phyloP scores from a whole-genome alignment of 106 monocot genomes.

The Ottelia alismoides region DNA sequence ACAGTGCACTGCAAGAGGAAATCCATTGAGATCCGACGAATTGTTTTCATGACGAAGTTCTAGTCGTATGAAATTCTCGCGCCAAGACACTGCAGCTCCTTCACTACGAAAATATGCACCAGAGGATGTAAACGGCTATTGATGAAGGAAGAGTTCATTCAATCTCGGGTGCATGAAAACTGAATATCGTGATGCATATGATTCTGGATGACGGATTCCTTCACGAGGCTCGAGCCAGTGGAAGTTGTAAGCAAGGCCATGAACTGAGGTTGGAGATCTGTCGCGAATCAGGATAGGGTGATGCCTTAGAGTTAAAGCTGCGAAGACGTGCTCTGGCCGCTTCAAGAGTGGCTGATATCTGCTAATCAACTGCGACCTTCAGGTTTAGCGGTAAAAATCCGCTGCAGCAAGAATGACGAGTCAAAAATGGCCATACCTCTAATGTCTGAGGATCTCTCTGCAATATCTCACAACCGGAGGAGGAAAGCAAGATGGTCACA shows the following conservation, averaged over 20 bases:
- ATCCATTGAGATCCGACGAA: too few species aligned
- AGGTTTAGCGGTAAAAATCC: background rate
- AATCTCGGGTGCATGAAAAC: background rate
- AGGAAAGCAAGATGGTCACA: slow-evolving; percentile 24
- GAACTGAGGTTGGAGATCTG: slow-evolving; percentile 47
- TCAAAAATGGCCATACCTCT: slow-evolving; percentile 14
- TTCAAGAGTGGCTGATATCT: slow-evolving; percentile 25
- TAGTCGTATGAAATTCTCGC: too few species aligned
- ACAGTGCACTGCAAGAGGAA: slow-evolving; percentile 12
- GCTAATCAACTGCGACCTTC: background rate
- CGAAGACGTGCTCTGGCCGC: slow-evolving; percentile 15
- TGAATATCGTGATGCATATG: slow-evolving; percentile 43
- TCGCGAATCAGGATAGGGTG: slow-evolving; percentile 39
- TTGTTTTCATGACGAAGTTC: too few species aligned
- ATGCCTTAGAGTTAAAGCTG: slow-evolving; percentile 28
- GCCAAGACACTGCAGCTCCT: slow-evolving; percentile 34
- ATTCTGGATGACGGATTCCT: slow-evolving; percentile 40
- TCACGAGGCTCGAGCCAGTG: slow-evolving; percentile 24
- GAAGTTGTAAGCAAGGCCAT: slow-evolving; percentile 40
- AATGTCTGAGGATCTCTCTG: slow-evolving; percentile 11
- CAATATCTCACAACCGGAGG: slow-evolving; percentile 34
- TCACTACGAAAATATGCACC: slow-evolving; percentile 7
- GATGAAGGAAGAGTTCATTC: too few species aligned
- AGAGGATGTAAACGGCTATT: background rate
- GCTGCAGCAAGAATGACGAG: background rate